Evolutionary conservation across 2,329 filamentous ascomycete genomes (phyloP), one percentile per base, ranked within the genome.

Genomic region (Aspergillus ochraceus): DNA sequence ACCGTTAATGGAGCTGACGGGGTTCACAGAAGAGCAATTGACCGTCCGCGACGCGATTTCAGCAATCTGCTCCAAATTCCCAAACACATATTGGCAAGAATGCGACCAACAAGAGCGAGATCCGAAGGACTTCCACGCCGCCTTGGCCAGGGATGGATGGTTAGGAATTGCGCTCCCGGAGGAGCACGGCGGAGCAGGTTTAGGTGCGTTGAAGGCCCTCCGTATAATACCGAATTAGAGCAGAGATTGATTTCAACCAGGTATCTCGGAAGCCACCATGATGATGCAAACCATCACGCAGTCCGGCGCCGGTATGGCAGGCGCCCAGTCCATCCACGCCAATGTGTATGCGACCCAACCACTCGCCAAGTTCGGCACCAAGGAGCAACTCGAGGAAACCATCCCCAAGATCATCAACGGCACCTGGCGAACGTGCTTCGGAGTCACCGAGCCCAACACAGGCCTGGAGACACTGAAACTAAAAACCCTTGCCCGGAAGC

Each of bases 201-300:
- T 96, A 9, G 90, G 76, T 69, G 61, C 24, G 32, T 36, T 36
- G 32, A 36, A 12, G 55, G 57, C 8, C n/a, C 4, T 20, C 11
- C 11, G 1, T 12, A 3, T 17, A 17, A 6, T n/a, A 11, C 6
- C 8, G 8, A 19, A 11, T 11, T 19, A 17, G 26, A 22, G 2
- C 0, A 30, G 24, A 17, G 46, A 20, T 45, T 39, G 6, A 62
- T 87, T 9, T 54, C 14, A 9, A 0, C 12, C 49, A 74, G 72
- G 72, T 4, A 92, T 96, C 39, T 88, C 89, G 0, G 91, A 95
- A 71, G 91, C 91, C 0, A 91, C 88, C 0, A 90, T 94, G 84
- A 94, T 95, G 90, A 84, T 95, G 81, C 91, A 96, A 68, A 90
- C 90, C 2, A 90, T 93, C 58, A 80, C 88, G 0, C 89, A 92